Percentiles rank a stretch among this genome's conserved stretches.
Evolutionary conservation across 2,329 filamentous ascomycete genomes (phyloP).

Genomic region (Exophiala sideris): DNA sequence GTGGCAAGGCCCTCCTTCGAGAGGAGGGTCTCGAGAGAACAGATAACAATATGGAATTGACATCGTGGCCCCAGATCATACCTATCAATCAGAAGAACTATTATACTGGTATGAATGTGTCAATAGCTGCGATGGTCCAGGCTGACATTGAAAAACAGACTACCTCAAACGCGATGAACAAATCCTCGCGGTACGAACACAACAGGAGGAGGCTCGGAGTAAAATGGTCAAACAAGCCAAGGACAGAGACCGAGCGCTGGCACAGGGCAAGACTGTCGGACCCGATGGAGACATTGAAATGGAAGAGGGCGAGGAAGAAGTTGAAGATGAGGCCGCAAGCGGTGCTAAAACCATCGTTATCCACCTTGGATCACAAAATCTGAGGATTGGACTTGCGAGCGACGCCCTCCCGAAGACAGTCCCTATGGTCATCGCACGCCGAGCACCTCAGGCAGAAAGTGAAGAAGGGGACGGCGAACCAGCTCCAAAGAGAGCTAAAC

Average conservation of each 20-base stretch:
- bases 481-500: slow-evolving; percentile 62
- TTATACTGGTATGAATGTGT: slow-evolving; percentile 58
- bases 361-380: slow-evolving; percentile 90
- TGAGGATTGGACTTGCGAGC: slow-evolving; percentile 91
- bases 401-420: slow-evolving; percentile 92
- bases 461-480: slow-evolving; percentile 79
- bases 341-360: slow-evolving; percentile 92
- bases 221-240: slow-evolving; percentile 80
- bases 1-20: slow-evolving; percentile 50
- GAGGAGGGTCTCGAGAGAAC: slow-evolving; percentile 73
- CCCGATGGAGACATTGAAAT: slow-evolving; percentile 55
- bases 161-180: slow-evolving; percentile 99
- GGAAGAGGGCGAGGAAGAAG: slow-evolving; percentile 53
- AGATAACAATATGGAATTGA: slow-evolving; percentile 96
- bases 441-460: slow-evolving; percentile 73
- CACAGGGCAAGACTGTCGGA: slow-evolving; percentile 59
- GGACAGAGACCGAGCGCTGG: slow-evolving; percentile 80
- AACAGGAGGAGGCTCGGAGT: slow-evolving; percentile 81
- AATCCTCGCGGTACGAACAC: slow-evolving; percentile 80
- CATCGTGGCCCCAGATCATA: slow-evolving; percentile 85
- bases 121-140: slow-evolving; percentile 70
- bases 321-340: slow-evolving; percentile 60
- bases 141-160: slow-evolving; percentile 68
- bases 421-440: slow-evolving; percentile 85
- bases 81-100: slow-evolving; percentile 99